phyloP scores from a whole-genome alignment of 2,329 filamentous ascomycete genomes.

The Samsoniella hepiali region DNA sequence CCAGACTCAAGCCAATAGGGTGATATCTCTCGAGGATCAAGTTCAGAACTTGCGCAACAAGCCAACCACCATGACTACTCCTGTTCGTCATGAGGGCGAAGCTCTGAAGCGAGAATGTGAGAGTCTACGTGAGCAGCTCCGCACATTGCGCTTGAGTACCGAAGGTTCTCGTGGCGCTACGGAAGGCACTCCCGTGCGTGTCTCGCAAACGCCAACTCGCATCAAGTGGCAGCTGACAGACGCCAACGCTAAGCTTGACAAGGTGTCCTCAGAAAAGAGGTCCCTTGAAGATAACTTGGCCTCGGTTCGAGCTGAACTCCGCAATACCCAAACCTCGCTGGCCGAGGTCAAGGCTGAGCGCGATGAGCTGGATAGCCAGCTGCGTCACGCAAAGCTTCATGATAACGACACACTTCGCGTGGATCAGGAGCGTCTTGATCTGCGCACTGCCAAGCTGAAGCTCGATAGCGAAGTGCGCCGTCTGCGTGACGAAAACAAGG shows the following conservation, averaged over 20 bases:
- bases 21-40: conserved; percentile 69
- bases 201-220: conserved; percentile 46
- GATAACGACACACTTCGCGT: conserved; percentile 58
- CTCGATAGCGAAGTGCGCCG: conserved; percentile 65
- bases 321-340: conserved; percentile 53
- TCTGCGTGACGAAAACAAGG: conserved; percentile 61
- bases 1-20: conserved; percentile 60
- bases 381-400: conserved; percentile 52
- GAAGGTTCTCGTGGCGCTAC: conserved; percentile 29
- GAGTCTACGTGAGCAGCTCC: conserved; percentile 38
- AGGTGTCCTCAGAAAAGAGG: conserved; percentile 58
- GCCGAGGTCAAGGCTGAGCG: conserved; percentile 61
- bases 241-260: conserved; percentile 54
- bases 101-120: conserved; percentile 28
- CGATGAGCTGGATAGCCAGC: conserved; percentile 61
- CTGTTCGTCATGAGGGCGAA: conserved; percentile 27
- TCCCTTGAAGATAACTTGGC: conserved; percentile 61
- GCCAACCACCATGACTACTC: conserved; percentile 1
- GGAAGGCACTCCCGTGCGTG: conserved; percentile 28
- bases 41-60: conserved; percentile 44
- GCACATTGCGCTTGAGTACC: conserved; percentile 26
- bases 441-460: conserved; percentile 64
- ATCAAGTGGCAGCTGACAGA: conserved; percentile 57
- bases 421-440: conserved; percentile 66
- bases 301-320: conserved; percentile 57